Evolutionary conservation across 2,329 filamentous ascomycete species (phyloP).

Genomic region (Phialemonium atrogriseum): DNA sequence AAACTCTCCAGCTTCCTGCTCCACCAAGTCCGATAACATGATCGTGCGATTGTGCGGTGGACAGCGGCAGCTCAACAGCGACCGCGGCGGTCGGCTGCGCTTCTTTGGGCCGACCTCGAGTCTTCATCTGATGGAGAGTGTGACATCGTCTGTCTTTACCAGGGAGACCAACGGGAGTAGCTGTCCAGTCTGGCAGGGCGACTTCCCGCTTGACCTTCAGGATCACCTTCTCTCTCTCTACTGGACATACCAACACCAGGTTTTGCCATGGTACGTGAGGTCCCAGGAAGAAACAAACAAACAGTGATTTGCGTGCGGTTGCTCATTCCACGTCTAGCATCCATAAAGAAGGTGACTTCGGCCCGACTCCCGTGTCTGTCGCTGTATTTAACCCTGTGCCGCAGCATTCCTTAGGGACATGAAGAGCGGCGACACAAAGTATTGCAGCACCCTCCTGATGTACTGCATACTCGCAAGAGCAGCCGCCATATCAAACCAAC

Average conservation of each 20-base stretch:
- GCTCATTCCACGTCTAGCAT: no score
- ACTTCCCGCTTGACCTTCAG: neutral
- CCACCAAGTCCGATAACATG: constrained; percentile 2
- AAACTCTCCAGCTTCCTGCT: no score
- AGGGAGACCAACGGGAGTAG: no score
- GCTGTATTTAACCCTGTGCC: no score
- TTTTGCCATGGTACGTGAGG: no score
- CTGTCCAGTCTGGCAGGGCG: neutral
- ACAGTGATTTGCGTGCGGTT: no score
- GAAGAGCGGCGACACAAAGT: neutral
- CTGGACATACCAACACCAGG: constrained; percentile 1
- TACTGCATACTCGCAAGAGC: neutral
- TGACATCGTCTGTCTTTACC: constrained; percentile 1
- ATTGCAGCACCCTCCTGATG: neutral
- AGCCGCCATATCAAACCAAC: neutral
- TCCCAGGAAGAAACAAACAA: no score
- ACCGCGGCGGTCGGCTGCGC: neutral
- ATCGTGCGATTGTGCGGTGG: constrained; percentile 1
- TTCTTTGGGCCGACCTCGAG: constrained; percentile 3
- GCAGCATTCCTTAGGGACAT: neutral
- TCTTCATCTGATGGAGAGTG: constrained; percentile 1
- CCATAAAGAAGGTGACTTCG: no score
- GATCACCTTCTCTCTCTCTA: neutral
- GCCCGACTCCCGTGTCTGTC: no score
- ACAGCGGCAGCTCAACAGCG: constrained; percentile 2